phyloP scores from a whole-genome alignment of 495 filamentous ascomycete genomes.

The Neurospora pannonica region DNA sequence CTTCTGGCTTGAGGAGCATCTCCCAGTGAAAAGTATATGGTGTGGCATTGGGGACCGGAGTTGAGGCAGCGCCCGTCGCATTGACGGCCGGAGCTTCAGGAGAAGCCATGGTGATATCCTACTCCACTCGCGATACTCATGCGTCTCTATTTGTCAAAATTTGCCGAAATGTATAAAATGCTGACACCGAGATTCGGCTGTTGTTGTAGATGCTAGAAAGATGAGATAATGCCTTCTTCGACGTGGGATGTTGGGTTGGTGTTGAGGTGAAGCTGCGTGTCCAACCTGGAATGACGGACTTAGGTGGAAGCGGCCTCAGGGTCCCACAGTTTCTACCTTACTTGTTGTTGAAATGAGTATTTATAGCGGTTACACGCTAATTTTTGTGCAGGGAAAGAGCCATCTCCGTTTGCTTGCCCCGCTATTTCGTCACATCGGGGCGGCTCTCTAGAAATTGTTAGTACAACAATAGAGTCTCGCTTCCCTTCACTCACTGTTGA shows the following conservation, averaged over 20 bases:
- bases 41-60: not conserved
- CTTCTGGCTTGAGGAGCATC: conserved; percentile 42
- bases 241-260: not conserved
- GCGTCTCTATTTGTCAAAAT: not conserved
- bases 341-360: not conserved
- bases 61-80: not conserved
- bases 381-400: not conserved
- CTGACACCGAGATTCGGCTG: not conserved
- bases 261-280: not conserved
- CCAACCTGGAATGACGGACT: not conserved
- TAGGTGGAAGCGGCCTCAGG: not conserved
- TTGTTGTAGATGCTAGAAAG: not conserved
- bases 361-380: not conserved
- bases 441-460: not conserved
- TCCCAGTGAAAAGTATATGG: conserved; percentile 3
- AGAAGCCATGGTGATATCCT: conserved; percentile 8
- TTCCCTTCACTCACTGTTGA: not conserved
- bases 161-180: not conserved
- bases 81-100: conserved; percentile 1
- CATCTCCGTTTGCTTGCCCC: not conserved
- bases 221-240: not conserved
- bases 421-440: not conserved
- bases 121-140: not conserved
- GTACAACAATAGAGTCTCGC: not conserved
- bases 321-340: not conserved